Evolutionary conservation across 169 alveolate species (phyloP).

Genomic region (Cryptosporidium andersoni): DNA sequence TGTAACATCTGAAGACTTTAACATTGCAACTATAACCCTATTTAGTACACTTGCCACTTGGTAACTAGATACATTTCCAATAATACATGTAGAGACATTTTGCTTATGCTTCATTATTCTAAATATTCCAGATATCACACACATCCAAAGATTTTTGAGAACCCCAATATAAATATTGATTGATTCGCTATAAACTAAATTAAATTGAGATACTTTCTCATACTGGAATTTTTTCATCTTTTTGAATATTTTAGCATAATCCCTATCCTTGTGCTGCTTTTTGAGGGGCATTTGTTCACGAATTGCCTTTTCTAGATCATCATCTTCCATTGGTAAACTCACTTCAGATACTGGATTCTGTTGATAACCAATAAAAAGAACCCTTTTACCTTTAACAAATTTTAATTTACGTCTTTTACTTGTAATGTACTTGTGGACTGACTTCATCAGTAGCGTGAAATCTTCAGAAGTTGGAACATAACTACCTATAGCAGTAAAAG

Average conservation of each 20-base stretch:
- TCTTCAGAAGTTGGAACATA: conserved; percentile 60
- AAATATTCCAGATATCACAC: conserved; percentile 55
- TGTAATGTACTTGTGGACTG: conserved; percentile 16
- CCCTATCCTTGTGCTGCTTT: conserved; percentile 28
- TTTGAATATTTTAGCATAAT: conserved; percentile 37
- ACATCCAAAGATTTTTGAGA: conserved; percentile 62
- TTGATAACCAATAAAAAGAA: conserved; percentile 43
- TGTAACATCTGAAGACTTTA: conserved; percentile 50
- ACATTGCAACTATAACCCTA: conserved; percentile 51
- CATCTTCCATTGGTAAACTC: conserved; percentile 51
- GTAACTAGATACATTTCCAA: conserved; percentile 65
- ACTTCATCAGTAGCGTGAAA: conserved; percentile 15
- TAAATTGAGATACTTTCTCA: conserved; percentile 27
- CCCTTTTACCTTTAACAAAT: conserved; percentile 51
- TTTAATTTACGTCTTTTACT: conserved; percentile 14
- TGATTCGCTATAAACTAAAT: conserved; percentile 16
- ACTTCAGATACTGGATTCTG: conserved; percentile 24
- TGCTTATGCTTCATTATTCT: conserved; percentile 44
- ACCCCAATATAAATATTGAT: conserved; percentile 26
- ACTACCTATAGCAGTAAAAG: conserved; percentile 67
- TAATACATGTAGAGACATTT: conserved; percentile 26
- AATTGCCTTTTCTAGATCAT: conserved; percentile 29
- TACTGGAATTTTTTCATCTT: conserved; percentile 56
- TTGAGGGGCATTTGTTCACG: conserved; percentile 46
- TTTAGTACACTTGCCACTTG: conserved; percentile 41